Conservation (phyloP, 192 early-diverging fungal species). For the Spizellomyces punctatus region DNA sequence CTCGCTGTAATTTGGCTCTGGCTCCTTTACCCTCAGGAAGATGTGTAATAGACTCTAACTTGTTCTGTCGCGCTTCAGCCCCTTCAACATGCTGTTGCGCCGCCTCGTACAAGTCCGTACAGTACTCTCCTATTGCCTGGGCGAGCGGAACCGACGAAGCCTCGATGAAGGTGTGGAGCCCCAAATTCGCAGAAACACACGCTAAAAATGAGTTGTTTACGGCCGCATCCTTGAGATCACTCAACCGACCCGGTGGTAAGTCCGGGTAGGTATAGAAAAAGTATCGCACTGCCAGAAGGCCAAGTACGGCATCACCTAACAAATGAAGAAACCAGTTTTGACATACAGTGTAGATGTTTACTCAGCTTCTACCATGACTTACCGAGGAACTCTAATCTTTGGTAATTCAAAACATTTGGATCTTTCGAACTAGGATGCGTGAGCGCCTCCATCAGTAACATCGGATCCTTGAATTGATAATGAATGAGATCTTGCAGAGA, state of each 20-base stretch:
- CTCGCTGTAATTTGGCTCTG: background rate
- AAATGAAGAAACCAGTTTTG: background rate
- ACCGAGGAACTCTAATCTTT: conserved; percentile 90
- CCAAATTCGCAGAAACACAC: conserved; percentile 62
- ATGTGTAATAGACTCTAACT: background rate
- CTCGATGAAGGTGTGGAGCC: conserved; percentile 68
- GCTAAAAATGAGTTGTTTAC: conserved; percentile 88
- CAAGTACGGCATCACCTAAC: conserved; percentile 54
- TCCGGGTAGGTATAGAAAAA: conserved; percentile 70
- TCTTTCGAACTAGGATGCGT: conserved; percentile 77
- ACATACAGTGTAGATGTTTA: conserved; percentile 23
- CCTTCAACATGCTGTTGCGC: background rate
- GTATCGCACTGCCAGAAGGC: conserved; percentile 51
- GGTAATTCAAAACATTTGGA: conserved; percentile 54
- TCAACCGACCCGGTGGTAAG: conserved; percentile 76
- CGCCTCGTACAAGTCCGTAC: conserved; percentile 16
- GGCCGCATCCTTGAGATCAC: conserved; percentile 50
- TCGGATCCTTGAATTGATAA: conserved; percentile 71
- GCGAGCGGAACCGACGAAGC: conserved; percentile 63
- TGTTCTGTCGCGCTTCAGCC: background rate
- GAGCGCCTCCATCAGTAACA: conserved; percentile 75
- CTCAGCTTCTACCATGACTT: conserved; percentile 67
- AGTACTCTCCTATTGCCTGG: conserved; percentile 52
- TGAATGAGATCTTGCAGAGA: conserved; percentile 39
- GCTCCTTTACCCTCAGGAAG: conserved; percentile 16